Base-by-base conservation (phyloP, 208 protist species). In the Crithidia acanthocephali region DNA sequence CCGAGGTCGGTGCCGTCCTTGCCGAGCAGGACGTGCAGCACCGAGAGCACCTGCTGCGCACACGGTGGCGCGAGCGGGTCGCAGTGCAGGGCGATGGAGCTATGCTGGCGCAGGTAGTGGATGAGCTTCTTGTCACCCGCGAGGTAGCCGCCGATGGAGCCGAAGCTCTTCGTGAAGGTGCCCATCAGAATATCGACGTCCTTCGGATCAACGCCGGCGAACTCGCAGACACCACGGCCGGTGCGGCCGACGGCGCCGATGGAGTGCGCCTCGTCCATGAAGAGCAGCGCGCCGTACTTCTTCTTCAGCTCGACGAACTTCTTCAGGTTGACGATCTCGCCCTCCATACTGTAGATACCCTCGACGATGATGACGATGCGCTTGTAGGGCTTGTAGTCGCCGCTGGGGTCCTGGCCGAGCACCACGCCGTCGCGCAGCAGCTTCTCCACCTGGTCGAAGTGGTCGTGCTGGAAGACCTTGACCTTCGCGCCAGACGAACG, bases 271-370 rank as follows among this genome's bases (percentile, higher is more conserved):
- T 99, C 98, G 79, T 99, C 98, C 42, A 99, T 79, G 80, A 99
- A 99, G 2, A 98, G 96, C 25, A 99, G 76, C 4, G 96, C 97
- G 65, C 95, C 93, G 87, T 99, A 99, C 76, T 98, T 92, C 64
- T 99, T 96, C 55, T 98, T 97, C 1, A 99, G 62, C 51, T 95
- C 94, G 44, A 98, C 98, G 22, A 99, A 95, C 45, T 88, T 85
- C 40, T 83, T 77, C 30, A 99, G 94, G 59, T 98, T 94, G 16
- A 97, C 86, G 63, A 99, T 98, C 63, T 97, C 97, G 22, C 98
- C 98, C 59, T 98, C 98, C 98, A 99, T 99, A 42, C 95, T 98
- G 83, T 99, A 99, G 53, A 99, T 98, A 10, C 96, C 98, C 83
- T 99, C 98, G 13, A 99, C 97, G 61, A 95, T 83, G 53, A 99